Conservation (phyloP, 106 monocot genomes). For the Apostasia ramifera region DNA sequence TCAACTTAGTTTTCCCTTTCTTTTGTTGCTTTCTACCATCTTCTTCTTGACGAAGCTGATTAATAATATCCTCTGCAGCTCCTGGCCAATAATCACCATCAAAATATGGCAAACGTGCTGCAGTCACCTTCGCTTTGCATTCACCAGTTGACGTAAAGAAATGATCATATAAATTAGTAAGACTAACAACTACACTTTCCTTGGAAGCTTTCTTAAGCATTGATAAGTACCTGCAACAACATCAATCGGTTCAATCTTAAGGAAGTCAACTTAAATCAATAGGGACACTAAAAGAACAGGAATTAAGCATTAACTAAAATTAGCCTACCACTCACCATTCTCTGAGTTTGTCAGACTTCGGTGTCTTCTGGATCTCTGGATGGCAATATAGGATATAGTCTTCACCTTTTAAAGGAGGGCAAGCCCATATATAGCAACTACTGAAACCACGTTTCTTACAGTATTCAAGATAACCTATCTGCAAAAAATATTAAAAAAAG, state of each 20-base stretch:
- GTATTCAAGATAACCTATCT: slow-evolving; percentile 97
- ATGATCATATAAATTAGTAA: slow-evolving; percentile 81
- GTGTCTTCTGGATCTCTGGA: slow-evolving; percentile 96
- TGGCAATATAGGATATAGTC: slow-evolving; percentile 96
- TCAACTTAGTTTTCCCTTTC: slow-evolving; percentile 75
- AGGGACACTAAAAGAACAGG: too few relatives aligned
- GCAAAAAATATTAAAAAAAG: background rate
- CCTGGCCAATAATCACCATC: slow-evolving; percentile 96
- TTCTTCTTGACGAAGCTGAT: slow-evolving; percentile 75
- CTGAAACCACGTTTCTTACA: slow-evolving; percentile 87
- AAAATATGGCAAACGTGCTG: slow-evolving; percentile 77
- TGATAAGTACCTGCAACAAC: slow-evolving; percentile 52
- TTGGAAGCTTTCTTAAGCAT: slow-evolving; percentile 73
- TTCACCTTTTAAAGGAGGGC: slow-evolving; percentile 91
- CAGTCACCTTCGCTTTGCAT: slow-evolving; percentile 74
- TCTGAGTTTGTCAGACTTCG: slow-evolving; percentile 88
- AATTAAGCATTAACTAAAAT: too few relatives aligned
- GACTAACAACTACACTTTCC: slow-evolving; percentile 68
- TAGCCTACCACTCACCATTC: slow-evolving; percentile 45
- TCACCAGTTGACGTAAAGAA: slow-evolving; percentile 57
- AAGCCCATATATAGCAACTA: slow-evolving; percentile 97
- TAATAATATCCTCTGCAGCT: slow-evolving; percentile 85
- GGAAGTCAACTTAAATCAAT: too few relatives aligned
- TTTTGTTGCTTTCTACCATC: slow-evolving; percentile 75
- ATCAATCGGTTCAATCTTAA: background rate